Conservation (phyloP, 2,329 filamentous ascomycete species). For the Pyrenophora graminea region DNA sequence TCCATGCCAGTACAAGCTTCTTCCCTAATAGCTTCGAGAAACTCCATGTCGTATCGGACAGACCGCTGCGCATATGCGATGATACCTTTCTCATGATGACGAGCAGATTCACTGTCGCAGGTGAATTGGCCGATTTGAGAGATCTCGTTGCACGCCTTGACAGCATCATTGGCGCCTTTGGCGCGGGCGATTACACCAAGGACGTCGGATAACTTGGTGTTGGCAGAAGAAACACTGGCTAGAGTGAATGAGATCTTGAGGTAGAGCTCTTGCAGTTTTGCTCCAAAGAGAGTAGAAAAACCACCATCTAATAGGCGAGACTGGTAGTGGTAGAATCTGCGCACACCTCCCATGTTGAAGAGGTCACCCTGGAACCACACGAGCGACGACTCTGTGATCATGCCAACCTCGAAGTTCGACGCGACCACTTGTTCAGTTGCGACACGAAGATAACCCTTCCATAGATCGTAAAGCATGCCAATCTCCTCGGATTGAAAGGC, state of each 20-base stretch:
- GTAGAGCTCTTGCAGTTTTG: constrained; percentile 31
- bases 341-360: constrained; percentile 34
- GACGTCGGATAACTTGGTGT: constrained; percentile 51
- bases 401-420: constrained; percentile 29
- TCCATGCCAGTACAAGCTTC: constrained; percentile 61
- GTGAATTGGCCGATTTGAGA: constrained; percentile 57
- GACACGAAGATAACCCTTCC: constrained; percentile 26
- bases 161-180: constrained; percentile 54
- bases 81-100: constrained; percentile 59
- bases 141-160: constrained; percentile 55
- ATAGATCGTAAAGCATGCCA: constrained; percentile 31
- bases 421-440: constrained; percentile 30
- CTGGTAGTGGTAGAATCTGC: constrained; percentile 34
- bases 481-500: constrained; percentile 26
- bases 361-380: constrained; percentile 34
- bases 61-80: constrained; percentile 56
- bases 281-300: constrained; percentile 29
- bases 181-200: constrained; percentile 50
- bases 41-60: constrained; percentile 57
- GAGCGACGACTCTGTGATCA: constrained; percentile 27
- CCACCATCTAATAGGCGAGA: constrained; percentile 28
- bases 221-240: constrained; percentile 34
- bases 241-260: constrained; percentile 32
- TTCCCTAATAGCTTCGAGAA: constrained; percentile 59
- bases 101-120: constrained; percentile 52